Percentiles rank a stretch among this genome's conserved stretches.
These are phyloP conservation scores for Aureobasidium sp. DNA, from an alignment of 2,329 filamentous ascomycete genomes.

Conservation along the genomic window DNA sequence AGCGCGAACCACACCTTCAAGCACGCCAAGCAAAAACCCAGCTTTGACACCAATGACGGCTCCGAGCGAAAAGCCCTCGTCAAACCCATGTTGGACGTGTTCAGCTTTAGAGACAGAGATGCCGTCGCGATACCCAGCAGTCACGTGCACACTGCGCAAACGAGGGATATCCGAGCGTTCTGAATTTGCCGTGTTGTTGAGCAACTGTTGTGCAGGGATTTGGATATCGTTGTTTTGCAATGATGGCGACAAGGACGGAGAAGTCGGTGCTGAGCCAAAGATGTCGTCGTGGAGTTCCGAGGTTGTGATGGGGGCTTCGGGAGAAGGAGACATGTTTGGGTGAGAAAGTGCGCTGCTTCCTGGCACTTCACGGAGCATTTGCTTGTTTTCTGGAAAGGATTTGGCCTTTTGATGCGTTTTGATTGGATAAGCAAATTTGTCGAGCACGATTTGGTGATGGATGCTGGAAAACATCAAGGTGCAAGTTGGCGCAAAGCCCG, in stretches of 20 bases:
- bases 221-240: neutral
- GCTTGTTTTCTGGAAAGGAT: neutral
- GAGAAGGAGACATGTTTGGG: neutral
- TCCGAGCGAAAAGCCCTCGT: constrained; percentile 80
- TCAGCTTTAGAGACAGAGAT: constrained; percentile 65
- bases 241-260: constrained; percentile 19
- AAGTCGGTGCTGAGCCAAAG: constrained; percentile 36
- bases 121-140: constrained; percentile 84
- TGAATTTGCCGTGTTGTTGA: constrained; percentile 32
- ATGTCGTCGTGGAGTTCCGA: constrained; percentile 34
- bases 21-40: constrained; percentile 65
- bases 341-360: neutral
- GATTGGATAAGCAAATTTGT: too few relatives aligned
- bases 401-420: too few relatives aligned
- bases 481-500: neutral
- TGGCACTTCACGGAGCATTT: constrained; percentile 23
- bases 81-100: constrained; percentile 79
- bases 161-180: constrained; percentile 62
- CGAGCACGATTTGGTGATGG: neutral
- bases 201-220: neutral
- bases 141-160: constrained; percentile 67
- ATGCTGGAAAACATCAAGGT: neutral
- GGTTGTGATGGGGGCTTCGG: neutral
- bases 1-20: constrained; percentile 61
- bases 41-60: constrained; percentile 67